These are phyloP conservation scores for Vigna hirtella DNA, from an alignment of 306 rosid genomes.

Conservation along the genomic window DNA sequence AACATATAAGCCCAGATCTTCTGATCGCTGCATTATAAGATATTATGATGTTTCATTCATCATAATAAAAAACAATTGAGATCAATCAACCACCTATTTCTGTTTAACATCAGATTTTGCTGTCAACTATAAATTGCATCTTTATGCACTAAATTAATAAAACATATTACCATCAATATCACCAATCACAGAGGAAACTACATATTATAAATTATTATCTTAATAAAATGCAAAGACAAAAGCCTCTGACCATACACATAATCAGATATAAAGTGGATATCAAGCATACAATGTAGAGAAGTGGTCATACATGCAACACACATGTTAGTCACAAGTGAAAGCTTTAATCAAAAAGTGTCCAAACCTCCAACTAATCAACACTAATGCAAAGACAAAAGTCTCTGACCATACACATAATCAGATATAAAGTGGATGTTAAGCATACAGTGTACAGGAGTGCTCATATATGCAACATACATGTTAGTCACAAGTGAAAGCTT, in stretches of 20 bases:
- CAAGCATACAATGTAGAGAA: slow-evolving; percentile 17
- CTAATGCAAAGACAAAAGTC: slow-evolving; percentile 4
- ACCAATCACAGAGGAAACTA: slow-evolving; percentile 4
- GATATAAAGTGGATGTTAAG: slow-evolving; percentile 21
- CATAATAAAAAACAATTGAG: slow-evolving; percentile 1
- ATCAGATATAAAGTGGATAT: slow-evolving; percentile 28
- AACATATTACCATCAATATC: not conserved
- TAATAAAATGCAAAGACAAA: slow-evolving; percentile 8
- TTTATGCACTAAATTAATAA: not conserved
- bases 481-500: slow-evolving; percentile 33
- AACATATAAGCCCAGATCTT: slow-evolving; percentile 86
- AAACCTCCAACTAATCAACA: slow-evolving; percentile 40
- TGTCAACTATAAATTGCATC: slow-evolving; percentile 8
- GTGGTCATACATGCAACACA: not conserved
- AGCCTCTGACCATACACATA: slow-evolving; percentile 25
- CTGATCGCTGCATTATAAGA: slow-evolving; percentile 72
- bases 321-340: slow-evolving; percentile 28
- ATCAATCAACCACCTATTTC: slow-evolving; percentile 22
- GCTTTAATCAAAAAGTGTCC: slow-evolving; percentile 33
- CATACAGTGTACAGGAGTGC: slow-evolving; percentile 6
- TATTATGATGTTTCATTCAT: slow-evolving; percentile 31
- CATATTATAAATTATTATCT: not conserved
- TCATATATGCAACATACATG: not conserved
- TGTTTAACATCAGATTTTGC: not conserved
- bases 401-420: slow-evolving; percentile 33